Conservation (phyloP, 2,329 filamentous ascomycete genomes). For the Hirsutella thompsonii region DNA sequence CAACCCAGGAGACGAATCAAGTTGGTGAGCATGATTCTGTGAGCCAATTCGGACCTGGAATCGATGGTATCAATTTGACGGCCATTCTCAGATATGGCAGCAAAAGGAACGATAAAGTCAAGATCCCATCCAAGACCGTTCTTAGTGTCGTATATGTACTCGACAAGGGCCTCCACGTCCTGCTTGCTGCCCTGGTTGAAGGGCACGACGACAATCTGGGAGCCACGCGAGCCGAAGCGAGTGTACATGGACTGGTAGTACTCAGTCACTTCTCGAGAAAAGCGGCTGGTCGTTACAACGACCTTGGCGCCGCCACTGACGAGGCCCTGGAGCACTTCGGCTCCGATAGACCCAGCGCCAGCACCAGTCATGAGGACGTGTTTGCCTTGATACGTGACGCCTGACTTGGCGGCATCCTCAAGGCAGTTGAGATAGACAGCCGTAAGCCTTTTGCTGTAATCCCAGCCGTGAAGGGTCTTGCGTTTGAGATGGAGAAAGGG, state of each 20-base stretch:
- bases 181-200: conserved; percentile 99
- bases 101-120: conserved; percentile 91
- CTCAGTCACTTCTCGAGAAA: conserved; percentile 93
- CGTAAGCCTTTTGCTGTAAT: conserved; percentile 98
- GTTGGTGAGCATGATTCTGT: conserved; percentile 98
- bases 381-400: conserved; percentile 88
- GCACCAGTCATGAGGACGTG: conserved; percentile 97
- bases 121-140: conserved; percentile 96
- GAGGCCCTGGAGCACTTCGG: conserved; percentile 88
- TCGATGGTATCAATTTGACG: conserved; percentile 95
- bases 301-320: conserved; percentile 96
- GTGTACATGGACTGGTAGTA: conserved; percentile 99
- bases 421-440: conserved; percentile 84
- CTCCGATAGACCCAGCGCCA: conserved; percentile 93
- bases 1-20: conserved; percentile 78
- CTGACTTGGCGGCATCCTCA: conserved; percentile 74
- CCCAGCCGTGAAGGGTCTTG: conserved; percentile 88
- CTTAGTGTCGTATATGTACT: conserved; percentile 96
- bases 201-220: conserved; percentile 92
- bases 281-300: conserved; percentile 89
- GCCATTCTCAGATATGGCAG: conserved; percentile 93
- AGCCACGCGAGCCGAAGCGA: conserved; percentile 82
- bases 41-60: conserved; percentile 93
- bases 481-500: conserved; percentile 96
- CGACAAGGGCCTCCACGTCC: conserved; percentile 82